phyloP scores from a whole-genome alignment of 768 basidiomycete species.

The Leccinum rimulosum region DNA sequence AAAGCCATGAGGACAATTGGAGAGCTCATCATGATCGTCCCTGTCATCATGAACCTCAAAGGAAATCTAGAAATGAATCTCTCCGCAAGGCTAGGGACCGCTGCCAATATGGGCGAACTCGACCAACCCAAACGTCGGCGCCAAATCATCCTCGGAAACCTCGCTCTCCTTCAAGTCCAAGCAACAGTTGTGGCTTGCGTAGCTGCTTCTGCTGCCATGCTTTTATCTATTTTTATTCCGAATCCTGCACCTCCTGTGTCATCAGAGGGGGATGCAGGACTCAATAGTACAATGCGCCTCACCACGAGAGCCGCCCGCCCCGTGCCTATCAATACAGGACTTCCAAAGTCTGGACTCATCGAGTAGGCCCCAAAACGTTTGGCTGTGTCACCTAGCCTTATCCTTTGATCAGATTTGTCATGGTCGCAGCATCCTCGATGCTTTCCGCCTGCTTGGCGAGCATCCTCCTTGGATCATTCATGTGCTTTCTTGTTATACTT shows the following conservation, averaged over 20 bases:
- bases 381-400: constrained; percentile 3
- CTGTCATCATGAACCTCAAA: constrained; percentile 91
- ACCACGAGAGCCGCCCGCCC: constrained; percentile 21
- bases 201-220: constrained; percentile 74
- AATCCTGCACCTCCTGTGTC: constrained; percentile 19
- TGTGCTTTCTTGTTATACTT: constrained; percentile 78
- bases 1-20: constrained; percentile 84
- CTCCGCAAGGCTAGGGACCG: constrained; percentile 91
- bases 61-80: constrained; percentile 99
- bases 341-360: constrained; percentile 36
- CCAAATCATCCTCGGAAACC: constrained; percentile 73
- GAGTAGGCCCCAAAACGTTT: constrained; percentile 32
- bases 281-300: constrained; percentile 15
- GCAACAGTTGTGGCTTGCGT: constrained; percentile 86
- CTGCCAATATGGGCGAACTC: constrained; percentile 90
- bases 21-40: constrained; percentile 95
- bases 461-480: constrained; percentile 85
- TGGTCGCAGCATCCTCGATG: constrained; percentile 79
- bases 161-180: constrained; percentile 89
- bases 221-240: constrained; percentile 65
- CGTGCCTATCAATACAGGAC: constrained; percentile 25
- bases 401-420: constrained; percentile 54
- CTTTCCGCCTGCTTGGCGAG: constrained; percentile 76
- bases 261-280: constrained; percentile 1
- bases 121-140: constrained; percentile 65